phyloP scores from a whole-genome alignment of 345 rosid genomes.

The Citrus maxima region DNA sequence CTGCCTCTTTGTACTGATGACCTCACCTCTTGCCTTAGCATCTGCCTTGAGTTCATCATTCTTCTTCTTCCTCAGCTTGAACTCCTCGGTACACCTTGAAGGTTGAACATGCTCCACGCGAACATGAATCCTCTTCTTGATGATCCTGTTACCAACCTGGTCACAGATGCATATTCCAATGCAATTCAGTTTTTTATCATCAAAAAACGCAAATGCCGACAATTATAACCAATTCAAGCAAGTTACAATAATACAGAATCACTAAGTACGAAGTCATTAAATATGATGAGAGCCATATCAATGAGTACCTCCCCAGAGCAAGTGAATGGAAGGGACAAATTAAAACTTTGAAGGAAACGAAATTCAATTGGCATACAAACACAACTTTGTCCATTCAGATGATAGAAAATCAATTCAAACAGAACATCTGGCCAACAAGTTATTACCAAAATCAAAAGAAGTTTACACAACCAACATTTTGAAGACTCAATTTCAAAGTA shows the following conservation, averaged over 20 bases:
- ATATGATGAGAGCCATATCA: not conserved
- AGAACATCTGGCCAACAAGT: not conserved
- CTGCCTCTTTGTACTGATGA: constrained; percentile 70
- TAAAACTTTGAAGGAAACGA: not conserved
- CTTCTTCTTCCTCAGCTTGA: constrained; percentile 51
- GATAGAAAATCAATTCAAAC: not conserved
- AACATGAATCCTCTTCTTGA: constrained; percentile 73
- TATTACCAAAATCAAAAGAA: not conserved
- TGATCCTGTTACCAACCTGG: constrained; percentile 59
- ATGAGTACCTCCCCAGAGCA: not conserved
- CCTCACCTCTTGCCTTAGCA: constrained; percentile 60
- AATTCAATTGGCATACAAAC: not conserved
- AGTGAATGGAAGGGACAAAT: not conserved
- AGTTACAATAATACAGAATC: not conserved
- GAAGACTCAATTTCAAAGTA: not conserved
- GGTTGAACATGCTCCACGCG: constrained; percentile 64
- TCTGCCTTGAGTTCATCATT: constrained; percentile 65
- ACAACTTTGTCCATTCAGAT: not conserved
- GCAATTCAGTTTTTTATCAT: not conserved
- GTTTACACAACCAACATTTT: not conserved
- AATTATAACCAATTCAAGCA: not conserved
- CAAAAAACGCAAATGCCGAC: not conserved
- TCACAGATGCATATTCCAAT: not conserved
- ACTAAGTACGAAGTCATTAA: not conserved
- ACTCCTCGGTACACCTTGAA: constrained; percentile 67